A percentile compares a stretch with the other conserved stretches of the same genome.
phyloP scores from a whole-genome alignment of 169 alveolate genomes.

The Plasmodium ovale region DNA sequence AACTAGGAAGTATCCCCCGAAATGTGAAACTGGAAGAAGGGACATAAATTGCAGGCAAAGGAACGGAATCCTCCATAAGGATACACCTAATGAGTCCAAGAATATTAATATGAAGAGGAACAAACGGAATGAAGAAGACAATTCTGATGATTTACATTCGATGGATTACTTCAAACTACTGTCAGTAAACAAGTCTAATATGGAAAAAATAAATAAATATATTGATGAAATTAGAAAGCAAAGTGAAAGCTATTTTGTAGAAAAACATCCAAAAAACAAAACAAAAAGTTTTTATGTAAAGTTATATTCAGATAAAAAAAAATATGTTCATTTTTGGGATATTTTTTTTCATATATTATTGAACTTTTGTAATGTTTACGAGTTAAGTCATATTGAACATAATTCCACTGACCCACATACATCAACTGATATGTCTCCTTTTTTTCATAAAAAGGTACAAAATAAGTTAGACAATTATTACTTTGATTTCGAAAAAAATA shows the following conservation, averaged over 20 bases:
- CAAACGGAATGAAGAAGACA: neutral
- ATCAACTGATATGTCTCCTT: neutral
- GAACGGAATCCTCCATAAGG: too few species aligned
- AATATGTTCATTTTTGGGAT: slow-evolving; percentile 56
- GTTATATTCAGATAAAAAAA: slow-evolving; percentile 24
- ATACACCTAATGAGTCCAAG: too few species aligned
- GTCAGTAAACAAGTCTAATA: slow-evolving; percentile 19
- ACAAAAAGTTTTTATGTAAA: slow-evolving; percentile 54
- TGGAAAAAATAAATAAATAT: slow-evolving; percentile 22
- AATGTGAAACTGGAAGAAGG: neutral
- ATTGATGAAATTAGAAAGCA: slow-evolving; percentile 37
- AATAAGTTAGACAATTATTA: slow-evolving; percentile 61
- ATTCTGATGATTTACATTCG: slow-evolving; percentile 7
- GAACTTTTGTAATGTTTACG: slow-evolving; percentile 73
- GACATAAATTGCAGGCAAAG: neutral
- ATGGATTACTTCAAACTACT: slow-evolving; percentile 29
- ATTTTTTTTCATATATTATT: slow-evolving; percentile 59
- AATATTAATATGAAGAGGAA: neutral
- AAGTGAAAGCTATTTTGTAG: slow-evolving; percentile 37
- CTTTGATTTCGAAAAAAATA: slow-evolving; percentile 60
- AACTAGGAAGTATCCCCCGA: neutral
- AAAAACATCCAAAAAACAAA: slow-evolving; percentile 39
- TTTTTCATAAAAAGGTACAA: slow-evolving; percentile 6
- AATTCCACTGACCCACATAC: slow-evolving; percentile 21
- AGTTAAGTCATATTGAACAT: slow-evolving; percentile 23